These are phyloP conservation scores for Massarina eburnea DNA, from an alignment of 2,329 filamentous ascomycete genomes.

Conservation along the genomic window DNA sequence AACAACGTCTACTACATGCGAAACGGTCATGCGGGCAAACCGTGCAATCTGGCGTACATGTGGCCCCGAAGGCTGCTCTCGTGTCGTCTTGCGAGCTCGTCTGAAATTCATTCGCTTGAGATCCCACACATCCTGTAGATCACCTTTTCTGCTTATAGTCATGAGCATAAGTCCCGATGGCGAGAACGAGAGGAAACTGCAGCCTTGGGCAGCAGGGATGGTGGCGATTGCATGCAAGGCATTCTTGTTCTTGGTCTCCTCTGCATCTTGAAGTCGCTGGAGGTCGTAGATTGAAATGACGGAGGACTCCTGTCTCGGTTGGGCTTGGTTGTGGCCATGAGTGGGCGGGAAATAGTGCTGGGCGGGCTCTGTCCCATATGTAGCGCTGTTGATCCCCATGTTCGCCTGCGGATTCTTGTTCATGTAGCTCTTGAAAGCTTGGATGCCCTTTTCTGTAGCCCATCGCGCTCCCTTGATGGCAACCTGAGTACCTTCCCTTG, in stretches of 20 bases:
- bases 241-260: constrained; percentile 54
- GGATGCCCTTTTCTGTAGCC: constrained; percentile 74
- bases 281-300: constrained; percentile 76
- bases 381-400: constrained; percentile 14
- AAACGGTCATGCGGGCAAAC: constrained; percentile 88
- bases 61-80: constrained; percentile 40
- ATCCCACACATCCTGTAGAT: constrained; percentile 81
- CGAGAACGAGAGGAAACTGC: constrained; percentile 78
- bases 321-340: constrained; percentile 63
- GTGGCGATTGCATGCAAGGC: constrained; percentile 65
- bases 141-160: constrained; percentile 80
- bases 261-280: constrained; percentile 55
- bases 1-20: constrained; percentile 83
- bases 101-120: constrained; percentile 61
- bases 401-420: constrained; percentile 49
- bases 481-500: constrained; percentile 78
- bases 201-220: constrained; percentile 71
- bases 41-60: constrained; percentile 80
- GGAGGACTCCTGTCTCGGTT: constrained; percentile 62
- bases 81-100: constrained; percentile 32
- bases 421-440: constrained; percentile 81
- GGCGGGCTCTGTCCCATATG: constrained; percentile 40
- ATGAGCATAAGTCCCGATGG: constrained; percentile 73
- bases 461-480: constrained; percentile 73
- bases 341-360: constrained; percentile 71